Base-by-base conservation (phyloP, 2,329 filamentous ascomycete genomes). In the Arthrobotrys musiformis region DNA sequence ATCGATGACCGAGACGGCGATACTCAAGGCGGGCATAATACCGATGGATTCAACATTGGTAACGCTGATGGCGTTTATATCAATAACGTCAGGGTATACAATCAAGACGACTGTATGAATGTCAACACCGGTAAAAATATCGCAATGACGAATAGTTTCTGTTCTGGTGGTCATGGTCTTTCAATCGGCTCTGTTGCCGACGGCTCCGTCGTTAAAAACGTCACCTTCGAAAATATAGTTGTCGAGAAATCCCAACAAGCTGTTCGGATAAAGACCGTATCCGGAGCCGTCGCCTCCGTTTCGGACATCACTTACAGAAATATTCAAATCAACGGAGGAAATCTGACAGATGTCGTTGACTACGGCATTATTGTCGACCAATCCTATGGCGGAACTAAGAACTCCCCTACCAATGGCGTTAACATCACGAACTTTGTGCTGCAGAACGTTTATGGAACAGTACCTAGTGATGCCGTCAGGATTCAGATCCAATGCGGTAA, bases 71-170 rank as follows among this genome's bases (percentile, higher is more conserved):
- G 84, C 37, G 83, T 89, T 40, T 85, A 83, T 61, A 88, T 89
- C 81, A 83, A 83, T 62, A 85, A 85, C 46, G 86, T 86, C 26
- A 85, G 83, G 67, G 84, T 89, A 67, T 84, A 86, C 81, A 89
- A 89, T 83, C 88, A 89, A 82, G 88, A 89, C 76, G 88, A 89
- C 80, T 89, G 88, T 80, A 82, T 89, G 9, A 88, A 88, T 35
- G 83, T 89, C 79, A 89, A 89, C 83, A 79, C 80, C 78, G 19
- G 33, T 46, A 79, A 81, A 56, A 83, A 82, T 79, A 84, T 84
- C 70, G 80, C 81, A 13, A 84, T 86, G 80, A 82, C 82, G 2
- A 83, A 83, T 44, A 84, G 84, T 22, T 83, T 84, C 17, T 88
- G 86, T 82, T 84, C 84, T 1, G 86, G 86, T 22, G 86, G 87